Evolutionary conservation across 2,329 filamentous ascomycete genomes (phyloP).

Genomic region (Fusarium sp.): DNA sequence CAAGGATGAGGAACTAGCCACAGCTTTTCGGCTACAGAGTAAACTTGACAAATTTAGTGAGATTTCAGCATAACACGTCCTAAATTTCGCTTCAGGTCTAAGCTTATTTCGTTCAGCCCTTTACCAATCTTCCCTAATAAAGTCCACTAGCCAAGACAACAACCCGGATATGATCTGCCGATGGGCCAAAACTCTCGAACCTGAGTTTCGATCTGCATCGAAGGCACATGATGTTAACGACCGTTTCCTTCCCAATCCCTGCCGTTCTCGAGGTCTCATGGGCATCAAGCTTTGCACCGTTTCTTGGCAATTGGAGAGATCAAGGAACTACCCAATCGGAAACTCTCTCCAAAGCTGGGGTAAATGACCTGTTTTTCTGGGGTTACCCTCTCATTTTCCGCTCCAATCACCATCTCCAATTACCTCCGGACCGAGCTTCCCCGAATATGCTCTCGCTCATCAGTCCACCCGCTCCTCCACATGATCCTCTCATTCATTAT

Average conservation of each 20-base stretch:
- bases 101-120: not conserved
- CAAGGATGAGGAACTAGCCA: no score
- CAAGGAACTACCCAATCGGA: constrained; percentile 25
- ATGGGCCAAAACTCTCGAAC: not conserved
- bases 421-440: constrained; percentile 31
- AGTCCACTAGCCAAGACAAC: not conserved
- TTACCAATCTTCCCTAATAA: not conserved
- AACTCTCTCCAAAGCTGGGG: constrained; percentile 16
- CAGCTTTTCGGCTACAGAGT: no score
- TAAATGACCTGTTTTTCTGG: not conserved
- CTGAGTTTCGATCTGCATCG: not conserved
- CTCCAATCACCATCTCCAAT: constrained; percentile 31
- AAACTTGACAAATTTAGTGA: no score
- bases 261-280: constrained; percentile 21
- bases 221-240: not conserved
- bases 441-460: constrained; percentile 15
- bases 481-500: constrained; percentile 30
- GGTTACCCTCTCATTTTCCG: constrained; percentile 16
- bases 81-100: no score
- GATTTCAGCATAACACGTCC: no score
- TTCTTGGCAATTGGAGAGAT: constrained; percentile 5
- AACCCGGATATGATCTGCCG: not conserved
- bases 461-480: constrained; percentile 23
- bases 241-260: not conserved
- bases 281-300: constrained; percentile 29